These are phyloP conservation scores for Beta lomatogona DNA, from an alignment of 179 eudicot genomes.

Conservation along the genomic window DNA sequence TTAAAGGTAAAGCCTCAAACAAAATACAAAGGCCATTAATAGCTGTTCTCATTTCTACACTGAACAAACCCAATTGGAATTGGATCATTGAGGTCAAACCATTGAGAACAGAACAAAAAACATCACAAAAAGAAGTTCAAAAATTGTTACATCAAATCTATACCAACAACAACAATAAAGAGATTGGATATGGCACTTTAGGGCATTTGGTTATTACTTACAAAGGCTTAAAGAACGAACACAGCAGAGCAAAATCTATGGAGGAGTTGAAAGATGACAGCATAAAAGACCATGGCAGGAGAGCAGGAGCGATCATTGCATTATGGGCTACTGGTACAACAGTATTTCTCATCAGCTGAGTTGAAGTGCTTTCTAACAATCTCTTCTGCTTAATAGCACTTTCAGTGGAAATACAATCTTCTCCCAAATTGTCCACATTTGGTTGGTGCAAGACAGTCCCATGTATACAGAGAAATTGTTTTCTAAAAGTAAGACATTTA, in stretches of 20 bases:
- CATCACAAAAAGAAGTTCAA: neutral
- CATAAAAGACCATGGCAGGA: neutral
- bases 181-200: neutral
- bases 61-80: too few species aligned
- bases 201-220: neutral
- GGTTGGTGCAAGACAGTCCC: neutral
- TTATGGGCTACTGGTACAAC: slow-evolving; percentile 5
- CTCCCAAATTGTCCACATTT: neutral
- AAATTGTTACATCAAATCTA: neutral
- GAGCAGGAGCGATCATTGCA: neutral
- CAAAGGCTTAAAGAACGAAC: neutral
- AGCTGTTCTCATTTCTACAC: too few species aligned
- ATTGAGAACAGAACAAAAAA: neutral
- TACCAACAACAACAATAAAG: neutral
- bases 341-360: slow-evolving; percentile 2
- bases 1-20: too few species aligned
- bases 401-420: neutral
- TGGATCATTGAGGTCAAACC: neutral
- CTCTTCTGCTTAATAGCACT: neutral
- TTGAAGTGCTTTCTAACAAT: neutral
- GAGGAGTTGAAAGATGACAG: neutral
- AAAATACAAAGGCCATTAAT: too few species aligned
- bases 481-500: neutral
- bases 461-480: neutral
- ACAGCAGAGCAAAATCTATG: neutral